Evolutionary conservation across 805 yeast species (phyloP).

Genomic region (Kodamaea kaohsiungensis): DNA sequence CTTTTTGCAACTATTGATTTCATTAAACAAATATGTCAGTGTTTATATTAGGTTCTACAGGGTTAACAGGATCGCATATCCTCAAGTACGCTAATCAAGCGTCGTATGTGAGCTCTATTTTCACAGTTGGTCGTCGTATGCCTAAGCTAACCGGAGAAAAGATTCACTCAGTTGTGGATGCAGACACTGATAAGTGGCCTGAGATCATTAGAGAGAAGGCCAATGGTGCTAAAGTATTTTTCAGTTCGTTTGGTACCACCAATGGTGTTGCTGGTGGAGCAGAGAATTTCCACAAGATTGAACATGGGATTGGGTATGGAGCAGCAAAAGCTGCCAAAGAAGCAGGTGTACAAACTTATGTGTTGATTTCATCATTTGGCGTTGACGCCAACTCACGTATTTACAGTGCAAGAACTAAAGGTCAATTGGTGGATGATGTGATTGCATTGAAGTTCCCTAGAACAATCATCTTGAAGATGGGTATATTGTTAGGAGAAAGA

Average conservation of each 20-base stretch:
- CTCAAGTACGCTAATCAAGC: conserved; percentile 45
- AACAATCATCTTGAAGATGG: conserved; percentile 78
- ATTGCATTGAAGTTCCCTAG: conserved; percentile 63
- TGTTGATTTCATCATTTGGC: conserved; percentile 65
- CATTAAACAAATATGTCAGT: conserved; percentile 6
- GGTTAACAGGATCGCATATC: conserved; percentile 67
- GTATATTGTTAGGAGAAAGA: conserved; percentile 67
- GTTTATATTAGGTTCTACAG: conserved; percentile 67
- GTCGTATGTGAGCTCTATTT: conserved; percentile 37
- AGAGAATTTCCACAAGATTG: conserved; percentile 68
- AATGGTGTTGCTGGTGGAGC: conserved; percentile 68
- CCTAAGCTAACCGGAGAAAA: conserved; percentile 32
- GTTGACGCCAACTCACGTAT: conserved; percentile 57
- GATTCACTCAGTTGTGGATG: conserved; percentile 42
- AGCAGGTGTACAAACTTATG: conserved; percentile 65
- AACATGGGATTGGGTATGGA: conserved; percentile 67
- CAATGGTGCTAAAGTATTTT: conserved; percentile 39
- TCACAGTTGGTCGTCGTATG: conserved; percentile 54
- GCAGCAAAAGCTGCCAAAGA: conserved; percentile 74
- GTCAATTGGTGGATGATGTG: conserved; percentile 71
- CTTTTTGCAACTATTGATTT: not conserved
- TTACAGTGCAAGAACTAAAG: conserved; percentile 68
- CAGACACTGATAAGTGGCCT: conserved; percentile 55
- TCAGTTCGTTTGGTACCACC: conserved; percentile 78
- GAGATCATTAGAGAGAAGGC: conserved; percentile 25